Conservation (phyloP, 768 basidiomycete genomes). For the Chalciporus sphaerocephalus region DNA sequence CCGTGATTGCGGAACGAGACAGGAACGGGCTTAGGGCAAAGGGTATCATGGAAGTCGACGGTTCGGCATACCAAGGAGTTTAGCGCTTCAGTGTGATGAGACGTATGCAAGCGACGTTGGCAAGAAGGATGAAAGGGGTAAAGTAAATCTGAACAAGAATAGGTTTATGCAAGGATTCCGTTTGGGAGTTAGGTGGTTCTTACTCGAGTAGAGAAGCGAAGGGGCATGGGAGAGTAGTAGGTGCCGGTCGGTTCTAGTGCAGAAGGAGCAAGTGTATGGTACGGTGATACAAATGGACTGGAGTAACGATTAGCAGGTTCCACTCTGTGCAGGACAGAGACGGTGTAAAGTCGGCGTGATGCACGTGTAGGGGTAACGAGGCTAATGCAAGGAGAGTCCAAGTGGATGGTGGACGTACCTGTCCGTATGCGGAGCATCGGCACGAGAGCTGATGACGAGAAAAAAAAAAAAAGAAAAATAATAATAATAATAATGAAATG, state of each 20-base stretch:
- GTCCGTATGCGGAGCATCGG: slow-evolving; percentile 20
- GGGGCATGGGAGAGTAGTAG: slow-evolving; percentile 3
- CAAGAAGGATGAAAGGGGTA: slow-evolving; percentile 9
- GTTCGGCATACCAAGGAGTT: slow-evolving; percentile 16
- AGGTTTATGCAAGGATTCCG: slow-evolving; percentile 1
- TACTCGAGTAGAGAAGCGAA: background rate
- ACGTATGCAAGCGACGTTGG: slow-evolving; percentile 3
- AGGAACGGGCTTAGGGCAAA: slow-evolving; percentile 24
- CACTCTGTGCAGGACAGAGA: too few relatives aligned
- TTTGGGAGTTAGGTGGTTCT: background rate
- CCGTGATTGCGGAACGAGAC: slow-evolving; percentile 3
- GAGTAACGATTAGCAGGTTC: too few relatives aligned
- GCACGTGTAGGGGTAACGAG: background rate
- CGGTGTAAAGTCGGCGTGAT: slow-evolving; percentile 1
- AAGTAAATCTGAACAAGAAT: background rate
- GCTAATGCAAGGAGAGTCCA: too few relatives aligned
- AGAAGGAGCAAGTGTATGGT: too few relatives aligned
- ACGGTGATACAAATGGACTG: too few relatives aligned
- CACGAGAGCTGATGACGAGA: slow-evolving; percentile 11
- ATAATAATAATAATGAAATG: background rate
- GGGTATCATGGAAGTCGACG: slow-evolving; percentile 18
- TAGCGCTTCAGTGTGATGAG: background rate
- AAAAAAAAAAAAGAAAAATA: too few relatives aligned
- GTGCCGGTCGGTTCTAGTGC: too few relatives aligned
- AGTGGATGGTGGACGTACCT: background rate